phyloP scores from a whole-genome alignment of 164 flowering plant species.

The Pachysandra terminalis region DNA sequence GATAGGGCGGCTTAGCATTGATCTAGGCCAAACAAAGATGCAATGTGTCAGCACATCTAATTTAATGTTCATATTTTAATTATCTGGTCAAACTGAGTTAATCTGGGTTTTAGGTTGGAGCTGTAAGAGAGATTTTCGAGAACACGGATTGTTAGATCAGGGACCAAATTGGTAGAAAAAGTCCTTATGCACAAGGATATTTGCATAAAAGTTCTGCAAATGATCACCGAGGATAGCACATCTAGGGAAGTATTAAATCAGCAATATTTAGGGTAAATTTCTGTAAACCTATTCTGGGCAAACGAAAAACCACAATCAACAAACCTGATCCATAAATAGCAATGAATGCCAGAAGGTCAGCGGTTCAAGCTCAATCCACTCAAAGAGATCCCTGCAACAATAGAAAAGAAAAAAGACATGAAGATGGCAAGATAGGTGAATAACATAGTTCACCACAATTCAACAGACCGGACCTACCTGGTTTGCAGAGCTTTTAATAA shows the following conservation, averaged over 20 bases:
- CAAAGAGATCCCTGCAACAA: slow-evolving; percentile 75
- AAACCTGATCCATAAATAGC: slow-evolving; percentile 97
- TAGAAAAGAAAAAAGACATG: slow-evolving; percentile 5
- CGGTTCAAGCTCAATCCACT: slow-evolving; percentile 97
- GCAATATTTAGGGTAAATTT: too few species aligned
- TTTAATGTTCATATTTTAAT: too few species aligned
- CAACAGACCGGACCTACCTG: slow-evolving; percentile 43
- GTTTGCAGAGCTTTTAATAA: slow-evolving; percentile 71
- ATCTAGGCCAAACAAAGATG: too few species aligned
- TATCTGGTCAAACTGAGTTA: background rate
- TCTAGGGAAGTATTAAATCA: background rate
- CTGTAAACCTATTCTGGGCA: background rate
- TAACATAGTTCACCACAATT: background rate
- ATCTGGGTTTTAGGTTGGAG: background rate
- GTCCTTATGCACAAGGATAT: background rate
- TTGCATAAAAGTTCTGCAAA: background rate
- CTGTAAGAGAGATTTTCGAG: background rate
- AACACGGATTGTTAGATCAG: background rate
- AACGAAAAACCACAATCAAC: slow-evolving; percentile 1
- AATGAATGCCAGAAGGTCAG: slow-evolving; percentile 81
- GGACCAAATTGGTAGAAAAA: background rate
- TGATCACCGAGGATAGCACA: background rate
- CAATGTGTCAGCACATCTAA: too few species aligned
- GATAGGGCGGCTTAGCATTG: too few species aligned
- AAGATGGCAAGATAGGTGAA: slow-evolving; percentile 1